Base-by-base conservation (phyloP, 345 rosid genomes). In the Acer campestre region DNA sequence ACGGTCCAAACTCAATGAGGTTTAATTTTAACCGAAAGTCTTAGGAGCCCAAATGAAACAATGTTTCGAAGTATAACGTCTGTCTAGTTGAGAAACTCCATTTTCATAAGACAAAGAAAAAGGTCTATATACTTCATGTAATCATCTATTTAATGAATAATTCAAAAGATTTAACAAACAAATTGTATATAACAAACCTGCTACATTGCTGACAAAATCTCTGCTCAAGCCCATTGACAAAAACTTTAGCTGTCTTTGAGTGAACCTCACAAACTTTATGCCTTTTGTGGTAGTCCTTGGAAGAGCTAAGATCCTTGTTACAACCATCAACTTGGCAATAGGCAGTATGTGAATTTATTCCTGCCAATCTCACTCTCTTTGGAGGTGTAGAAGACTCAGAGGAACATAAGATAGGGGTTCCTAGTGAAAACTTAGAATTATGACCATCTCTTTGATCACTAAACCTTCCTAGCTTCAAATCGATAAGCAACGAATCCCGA, bases 171-270 rank as follows among this genome's bases (percentile, higher is more conserved):
- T 17, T 53, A 53, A 53, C 58, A 53, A 14, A 13, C 56, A 51
- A 51, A 46, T 10, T 10, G 56, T 48, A 65, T 16, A 46, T 23
- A 70, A 40, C 76, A 20, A 73, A 94, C 97, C 97, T 92, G 88
- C 98, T 94, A 72, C 98, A 94, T 80, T 94, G 98, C 74, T 94
- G 97, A 78, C 98, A 94, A 77, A 94, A 92, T 80, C 98, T 91
- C 84, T 92, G 91, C 63, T 90, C 92, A 61, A 82, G 61, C 23
- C 93, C 94, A 68, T 83, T 81, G 73, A 94, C 97, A 63, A 91
- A 78, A 12, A 91, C 98, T 67, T 76, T 81, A 0, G 96, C 79
- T 20, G 92, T 80, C 85, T 94, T 94, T 2, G 97, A 86, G 83
- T 94, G 98, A 75, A 69, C 78, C 71, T 91, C 96, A 56, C 98